A percentile compares a stretch with the other conserved stretches of the same genome.
Evolutionary conservation across 2,329 filamentous ascomycete species (phyloP).

Genomic region (Thelonectria discophora): DNA sequence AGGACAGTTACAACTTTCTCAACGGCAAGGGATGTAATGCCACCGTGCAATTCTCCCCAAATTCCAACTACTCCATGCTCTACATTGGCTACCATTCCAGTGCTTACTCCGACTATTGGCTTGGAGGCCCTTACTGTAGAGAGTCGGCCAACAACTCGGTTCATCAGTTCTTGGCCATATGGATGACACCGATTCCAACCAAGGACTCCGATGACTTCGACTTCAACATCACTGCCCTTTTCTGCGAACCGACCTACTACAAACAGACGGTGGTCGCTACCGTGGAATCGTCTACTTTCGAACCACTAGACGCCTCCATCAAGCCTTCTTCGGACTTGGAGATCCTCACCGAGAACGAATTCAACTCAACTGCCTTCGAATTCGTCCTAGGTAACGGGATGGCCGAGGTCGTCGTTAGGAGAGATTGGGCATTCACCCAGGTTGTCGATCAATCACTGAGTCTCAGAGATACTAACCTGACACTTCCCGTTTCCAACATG

Average conservation of each 20-base stretch:
- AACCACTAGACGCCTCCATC: conserved; percentile 27
- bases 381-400: conserved; percentile 45
- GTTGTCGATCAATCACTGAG: conserved; percentile 42
- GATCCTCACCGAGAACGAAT: conserved; percentile 36
- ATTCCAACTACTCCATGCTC: conserved; percentile 42
- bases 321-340: conserved; percentile 14
- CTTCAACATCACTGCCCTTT: conserved; percentile 48
- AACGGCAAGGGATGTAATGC: conserved; percentile 51
- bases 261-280: conserved; percentile 55
- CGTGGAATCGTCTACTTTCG: conserved; percentile 34
- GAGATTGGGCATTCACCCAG: conserved; percentile 38
- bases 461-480: conserved; percentile 23
- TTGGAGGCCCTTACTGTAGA: conserved; percentile 48
- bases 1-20: conserved; percentile 40
- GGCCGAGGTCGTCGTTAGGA: background rate
- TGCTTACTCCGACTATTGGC: conserved; percentile 43
- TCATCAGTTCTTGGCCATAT: conserved; percentile 51
- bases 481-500: conserved; percentile 44
- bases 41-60: conserved; percentile 22
- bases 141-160: conserved; percentile 31
- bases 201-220: background rate
- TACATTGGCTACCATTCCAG: conserved; percentile 56
- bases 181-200: conserved; percentile 16
- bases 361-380: conserved; percentile 49
- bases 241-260: conserved; percentile 56